Evolutionary conservation across 805 yeast species (phyloP).

Genomic region (Candida bentonensis): DNA sequence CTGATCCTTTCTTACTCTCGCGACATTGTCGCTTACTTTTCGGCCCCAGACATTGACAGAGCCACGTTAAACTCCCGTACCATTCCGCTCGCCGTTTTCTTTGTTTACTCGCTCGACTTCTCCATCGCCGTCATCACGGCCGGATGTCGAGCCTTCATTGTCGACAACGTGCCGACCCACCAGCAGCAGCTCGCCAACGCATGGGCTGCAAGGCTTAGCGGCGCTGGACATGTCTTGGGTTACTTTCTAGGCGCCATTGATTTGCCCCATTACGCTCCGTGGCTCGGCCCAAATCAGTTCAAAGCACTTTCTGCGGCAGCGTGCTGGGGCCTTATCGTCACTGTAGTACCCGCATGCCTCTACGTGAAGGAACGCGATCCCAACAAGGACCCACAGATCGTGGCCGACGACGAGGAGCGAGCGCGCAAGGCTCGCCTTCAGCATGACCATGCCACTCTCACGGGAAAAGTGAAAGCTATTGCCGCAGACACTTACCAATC

Average conservation of each 20-base stretch:
- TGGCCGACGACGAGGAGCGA: background rate
- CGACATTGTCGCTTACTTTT: constrained; percentile 25
- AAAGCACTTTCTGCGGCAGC: constrained; percentile 34
- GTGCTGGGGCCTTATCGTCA: constrained; percentile 25
- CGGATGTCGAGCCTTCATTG: constrained; percentile 44
- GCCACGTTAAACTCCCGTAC: constrained; percentile 21
- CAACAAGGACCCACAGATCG: constrained; percentile 23
- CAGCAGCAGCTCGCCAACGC: constrained; percentile 51
- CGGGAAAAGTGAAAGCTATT: background rate
- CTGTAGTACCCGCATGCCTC: constrained; percentile 28
- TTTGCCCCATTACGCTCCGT: constrained; percentile 25
- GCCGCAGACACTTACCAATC: constrained; percentile 6
- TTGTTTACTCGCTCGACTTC: constrained; percentile 41
- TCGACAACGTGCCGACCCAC: constrained; percentile 41
- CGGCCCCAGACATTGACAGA: constrained; percentile 8
- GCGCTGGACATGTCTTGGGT: constrained; percentile 44
- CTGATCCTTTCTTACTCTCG: constrained; percentile 30
- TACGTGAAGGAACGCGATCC: constrained; percentile 38
- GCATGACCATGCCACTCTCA: constrained; percentile 20
- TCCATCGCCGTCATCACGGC: constrained; percentile 49
- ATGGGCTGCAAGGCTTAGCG: constrained; percentile 54
- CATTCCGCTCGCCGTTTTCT: constrained; percentile 34
- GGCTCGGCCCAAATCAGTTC: constrained; percentile 36
- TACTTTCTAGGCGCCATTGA: constrained; percentile 39
- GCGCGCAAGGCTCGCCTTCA: background rate